These are phyloP conservation scores for Pseudogymnoascus sp. DNA, from an alignment of 2,329 filamentous ascomycete genomes.

Conservation along the genomic window DNA sequence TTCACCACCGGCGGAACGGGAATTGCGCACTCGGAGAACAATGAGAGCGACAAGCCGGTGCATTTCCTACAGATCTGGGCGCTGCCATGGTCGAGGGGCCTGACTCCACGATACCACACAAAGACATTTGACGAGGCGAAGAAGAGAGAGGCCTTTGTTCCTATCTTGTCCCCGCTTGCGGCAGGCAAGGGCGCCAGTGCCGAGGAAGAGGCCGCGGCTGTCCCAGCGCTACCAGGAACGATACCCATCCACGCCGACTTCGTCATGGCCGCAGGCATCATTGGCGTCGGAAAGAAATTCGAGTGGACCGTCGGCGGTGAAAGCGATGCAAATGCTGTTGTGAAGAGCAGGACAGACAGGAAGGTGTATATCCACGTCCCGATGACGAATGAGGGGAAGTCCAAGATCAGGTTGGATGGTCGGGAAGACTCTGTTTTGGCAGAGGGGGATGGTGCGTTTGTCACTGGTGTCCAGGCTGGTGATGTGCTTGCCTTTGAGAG, in stretches of 20 bases:
- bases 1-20: slow-evolving; percentile 82
- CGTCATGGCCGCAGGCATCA: slow-evolving; percentile 72
- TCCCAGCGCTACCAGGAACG: slow-evolving; percentile 55
- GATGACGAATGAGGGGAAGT: slow-evolving; percentile 69
- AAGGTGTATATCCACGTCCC: slow-evolving; percentile 78
- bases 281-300: slow-evolving; percentile 59
- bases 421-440: slow-evolving; percentile 59
- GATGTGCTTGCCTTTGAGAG: slow-evolving; percentile 61
- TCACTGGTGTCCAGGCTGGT: slow-evolving; percentile 58
- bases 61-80: slow-evolving; percentile 91
- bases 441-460: slow-evolving; percentile 78
- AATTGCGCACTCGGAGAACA: slow-evolving; percentile 76
- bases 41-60: slow-evolving; percentile 64
- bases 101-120: slow-evolving; percentile 73
- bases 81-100: slow-evolving; percentile 65
- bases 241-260: slow-evolving; percentile 83
- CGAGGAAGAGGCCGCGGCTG: slow-evolving; percentile 57
- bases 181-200: slow-evolving; percentile 56
- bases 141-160: slow-evolving; percentile 65
- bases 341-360: slow-evolving; percentile 48
- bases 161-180: slow-evolving; percentile 70
- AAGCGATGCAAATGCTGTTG: slow-evolving; percentile 36
- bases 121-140: slow-evolving; percentile 63
- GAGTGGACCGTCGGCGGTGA: slow-evolving; percentile 61
- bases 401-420: slow-evolving; percentile 63